Evolutionary conservation across 2,329 filamentous ascomycete genomes (phyloP), one percentile per base, ranked within the genome.

Genomic region (Fonsecaea multimorphosa): DNA sequence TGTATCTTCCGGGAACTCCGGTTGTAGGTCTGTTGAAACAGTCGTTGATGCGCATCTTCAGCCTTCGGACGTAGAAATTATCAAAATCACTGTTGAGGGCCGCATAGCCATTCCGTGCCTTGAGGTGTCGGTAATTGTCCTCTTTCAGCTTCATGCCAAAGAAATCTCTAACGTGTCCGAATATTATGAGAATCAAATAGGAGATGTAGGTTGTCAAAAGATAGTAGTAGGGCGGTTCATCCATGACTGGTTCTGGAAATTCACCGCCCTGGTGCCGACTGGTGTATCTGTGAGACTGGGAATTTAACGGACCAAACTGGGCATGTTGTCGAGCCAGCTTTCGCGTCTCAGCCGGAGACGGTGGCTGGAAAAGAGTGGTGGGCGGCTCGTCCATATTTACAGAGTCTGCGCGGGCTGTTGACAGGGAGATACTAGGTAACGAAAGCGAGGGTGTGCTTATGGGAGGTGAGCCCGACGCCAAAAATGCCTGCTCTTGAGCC

Each of bases 61-160:
- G 80, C 67, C 95, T 86, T 64, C 95, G 88, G 64, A 94, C 92
- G 80, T 99, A 99, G 79, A 99, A 99, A 79, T 94, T 98, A 83
- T 99, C 95, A 76, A 99, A 99, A 79, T 99, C 95, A 74, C 93
- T 96, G 79, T 97, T 98, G 70, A 99, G 85, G 1, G 95, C 93
- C 11, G 94, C 95, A 76, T 97, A 98, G 68, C 95, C 95, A 76
- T 97, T 92, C 71, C 87, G 86, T 40, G 90, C 86, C 76, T 91
- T 91, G 74, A 98, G 83, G 73, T 95, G 90, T 75, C 87, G 89
- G 79, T 98, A 98, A 74, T 92, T 90, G 76, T 91, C 87, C 77
- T 93, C 87, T 76, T 90, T 90, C 80, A 99, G 97, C 68, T 91
- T 88, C 84, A 98, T 97, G 78, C 95, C 94, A 76, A 99, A 98